phyloP scores from a whole-genome alignment of 2,329 filamentous ascomycete genomes.

The Alternaria ventricosa region DNA sequence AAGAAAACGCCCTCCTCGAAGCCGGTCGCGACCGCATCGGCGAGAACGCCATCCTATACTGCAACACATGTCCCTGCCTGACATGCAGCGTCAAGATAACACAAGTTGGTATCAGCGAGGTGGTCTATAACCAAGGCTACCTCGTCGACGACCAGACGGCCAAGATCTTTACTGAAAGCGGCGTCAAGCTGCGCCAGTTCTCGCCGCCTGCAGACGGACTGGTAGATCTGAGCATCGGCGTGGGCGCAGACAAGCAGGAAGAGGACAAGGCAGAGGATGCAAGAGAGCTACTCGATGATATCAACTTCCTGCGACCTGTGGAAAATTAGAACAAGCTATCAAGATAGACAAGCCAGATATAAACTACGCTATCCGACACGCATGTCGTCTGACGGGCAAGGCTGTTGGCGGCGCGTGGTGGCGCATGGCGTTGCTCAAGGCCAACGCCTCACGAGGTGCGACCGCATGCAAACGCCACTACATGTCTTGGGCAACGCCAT shows the following conservation, averaged over 20 bases:
- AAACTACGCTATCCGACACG: not conserved
- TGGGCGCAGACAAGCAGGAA: not conserved
- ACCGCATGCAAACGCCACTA: not conserved
- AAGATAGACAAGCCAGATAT: not conserved
- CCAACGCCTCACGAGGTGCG: not conserved
- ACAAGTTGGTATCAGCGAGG: conserved; percentile 93
- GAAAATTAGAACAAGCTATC: not conserved
- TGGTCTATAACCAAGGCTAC: conserved; percentile 92
- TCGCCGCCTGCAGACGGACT: conserved; percentile 60
- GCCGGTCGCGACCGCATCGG: conserved; percentile 89
- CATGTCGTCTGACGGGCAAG: not conserved
- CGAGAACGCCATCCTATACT: conserved; percentile 84
- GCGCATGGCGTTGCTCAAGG: not conserved
- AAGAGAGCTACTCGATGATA: conserved; percentile 30
- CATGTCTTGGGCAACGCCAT: not conserved
- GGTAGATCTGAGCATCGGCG: conserved; percentile 36
- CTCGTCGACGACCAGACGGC: conserved; percentile 88
- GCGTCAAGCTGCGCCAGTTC: conserved; percentile 86
- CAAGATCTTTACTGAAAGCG: conserved; percentile 80
- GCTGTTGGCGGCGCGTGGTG: not conserved
- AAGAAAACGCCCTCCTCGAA: conserved; percentile 96
- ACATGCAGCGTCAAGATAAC: conserved; percentile 99
- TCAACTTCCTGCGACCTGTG: conserved; percentile 31
- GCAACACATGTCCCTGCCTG: conserved; percentile 94
- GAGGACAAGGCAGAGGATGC: conserved; percentile 20